Percentiles rank a stretch among this genome's conserved stretches.
Conservation (phyloP, 148 eudicot species). For the Amaranthus cruentus region DNA sequence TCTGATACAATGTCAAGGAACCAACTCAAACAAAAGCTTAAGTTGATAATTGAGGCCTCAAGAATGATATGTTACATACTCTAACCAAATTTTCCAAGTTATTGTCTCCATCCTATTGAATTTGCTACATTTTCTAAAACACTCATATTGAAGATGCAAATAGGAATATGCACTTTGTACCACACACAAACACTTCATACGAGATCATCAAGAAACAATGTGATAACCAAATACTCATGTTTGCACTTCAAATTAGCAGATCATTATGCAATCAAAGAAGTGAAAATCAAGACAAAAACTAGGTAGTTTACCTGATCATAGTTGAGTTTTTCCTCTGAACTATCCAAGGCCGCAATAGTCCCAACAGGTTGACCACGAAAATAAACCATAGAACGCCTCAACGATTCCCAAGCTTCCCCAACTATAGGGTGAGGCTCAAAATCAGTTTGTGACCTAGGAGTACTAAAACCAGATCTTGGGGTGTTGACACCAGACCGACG, state of each 20-base stretch:
- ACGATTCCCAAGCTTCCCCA: slow-evolving; percentile 83
- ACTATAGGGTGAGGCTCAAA: slow-evolving; percentile 68
- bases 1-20: too few relatives aligned
- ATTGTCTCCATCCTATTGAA: too few relatives aligned
- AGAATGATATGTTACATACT: too few relatives aligned
- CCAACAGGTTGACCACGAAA: slow-evolving; percentile 96
- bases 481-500: slow-evolving; percentile 64
- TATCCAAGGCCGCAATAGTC: slow-evolving; percentile 86
- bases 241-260: not conserved
- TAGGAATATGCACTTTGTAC: too few relatives aligned
- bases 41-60: too few relatives aligned
- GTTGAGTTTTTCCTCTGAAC: slow-evolving; percentile 73
- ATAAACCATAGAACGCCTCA: slow-evolving; percentile 65
- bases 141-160: too few relatives aligned
- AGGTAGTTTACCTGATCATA: slow-evolving; percentile 74
- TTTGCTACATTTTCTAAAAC: too few relatives aligned
- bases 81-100: too few relatives aligned
- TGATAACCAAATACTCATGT: not conserved
- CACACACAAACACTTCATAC: not conserved
- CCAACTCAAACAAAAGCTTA: too few relatives aligned
- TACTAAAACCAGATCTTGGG: slow-evolving; percentile 35
- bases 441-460: slow-evolving; percentile 59
- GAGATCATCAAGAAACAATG: not conserved
- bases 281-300: not conserved
- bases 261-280: not conserved